A percentile compares a stretch with the other conserved stretches of the same genome.
Conservation (phyloP, 495 filamentous ascomycete genomes). For the Niebla homalea region DNA sequence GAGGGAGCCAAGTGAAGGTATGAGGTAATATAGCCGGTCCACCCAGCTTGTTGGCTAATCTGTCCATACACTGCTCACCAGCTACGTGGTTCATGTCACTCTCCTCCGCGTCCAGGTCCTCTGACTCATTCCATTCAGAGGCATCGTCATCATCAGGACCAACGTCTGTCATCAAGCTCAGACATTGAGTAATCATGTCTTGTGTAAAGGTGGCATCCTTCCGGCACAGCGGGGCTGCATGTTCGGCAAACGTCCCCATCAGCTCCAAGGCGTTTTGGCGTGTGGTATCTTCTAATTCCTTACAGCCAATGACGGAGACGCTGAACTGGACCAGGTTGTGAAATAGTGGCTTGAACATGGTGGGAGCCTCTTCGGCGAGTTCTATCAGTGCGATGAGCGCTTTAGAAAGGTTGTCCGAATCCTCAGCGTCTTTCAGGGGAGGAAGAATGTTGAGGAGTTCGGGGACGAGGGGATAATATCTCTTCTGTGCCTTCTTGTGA, state of each 20-base stretch:
- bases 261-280: conserved; percentile 92
- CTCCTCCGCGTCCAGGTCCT: conserved; percentile 92
- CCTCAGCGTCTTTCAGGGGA: conserved; percentile 76
- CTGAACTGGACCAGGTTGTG: conserved; percentile 82
- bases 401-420: conserved; percentile 79
- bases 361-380: conserved; percentile 75
- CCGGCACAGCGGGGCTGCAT: conserved; percentile 81
- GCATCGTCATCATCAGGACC: conserved; percentile 92
- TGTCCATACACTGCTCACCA: conserved; percentile 97
- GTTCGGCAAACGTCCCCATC: conserved; percentile 97
- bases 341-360: conserved; percentile 94
- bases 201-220: conserved; percentile 81
- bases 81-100: conserved; percentile 97
- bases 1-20: conserved; percentile 93
- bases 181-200: conserved; percentile 97
- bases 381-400: conserved; percentile 86
- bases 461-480: conserved; percentile 75
- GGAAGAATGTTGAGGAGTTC: conserved; percentile 86
- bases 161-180: conserved; percentile 99
- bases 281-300: conserved; percentile 78
- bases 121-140: conserved; percentile 79
- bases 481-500: conserved; percentile 68
- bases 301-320: conserved; percentile 85
- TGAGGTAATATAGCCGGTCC: conserved; percentile 74
- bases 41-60: conserved; percentile 92